phyloP scores from a whole-genome alignment of 225 moss, liverwort and hornwort genomes.

The Rhytidiadelphus loreus region DNA sequence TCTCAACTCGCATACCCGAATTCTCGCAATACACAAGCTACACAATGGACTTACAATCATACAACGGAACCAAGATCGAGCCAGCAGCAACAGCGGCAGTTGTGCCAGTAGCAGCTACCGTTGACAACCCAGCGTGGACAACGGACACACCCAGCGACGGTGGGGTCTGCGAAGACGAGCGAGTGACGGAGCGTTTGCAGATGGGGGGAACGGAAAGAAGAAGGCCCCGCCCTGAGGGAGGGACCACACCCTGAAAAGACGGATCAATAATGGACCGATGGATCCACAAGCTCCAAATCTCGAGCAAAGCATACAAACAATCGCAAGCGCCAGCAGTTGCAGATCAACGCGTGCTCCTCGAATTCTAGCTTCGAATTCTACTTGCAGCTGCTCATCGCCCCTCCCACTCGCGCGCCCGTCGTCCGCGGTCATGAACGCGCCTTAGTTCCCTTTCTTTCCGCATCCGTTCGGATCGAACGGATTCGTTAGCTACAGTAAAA shows the following conservation, averaged over 20 bases:
- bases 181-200: neutral
- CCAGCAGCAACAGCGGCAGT: neutral
- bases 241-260: neutral
- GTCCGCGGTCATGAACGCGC: neutral
- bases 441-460: neutral
- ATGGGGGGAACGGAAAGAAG: neutral
- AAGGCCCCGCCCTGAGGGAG: neutral
- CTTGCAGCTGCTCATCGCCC: neutral
- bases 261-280: conserved; percentile 4
- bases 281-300: neutral
- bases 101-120: neutral
- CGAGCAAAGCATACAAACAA: neutral
- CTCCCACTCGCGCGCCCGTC: neutral
- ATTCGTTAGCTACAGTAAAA: neutral
- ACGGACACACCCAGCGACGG: neutral
- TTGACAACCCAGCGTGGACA: neutral
- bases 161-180: neutral
- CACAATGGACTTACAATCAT: neutral
- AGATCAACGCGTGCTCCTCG: neutral
- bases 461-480: neutral
- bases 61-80: neutral
- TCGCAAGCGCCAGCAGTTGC: neutral
- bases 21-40: neutral
- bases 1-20: neutral
- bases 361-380: neutral